Percentiles rank a stretch among this genome's conserved stretches.
Evolutionary conservation across 108 stramenopile genomes (phyloP).

Genomic region (Pseudonitzschia multistriata): DNA sequence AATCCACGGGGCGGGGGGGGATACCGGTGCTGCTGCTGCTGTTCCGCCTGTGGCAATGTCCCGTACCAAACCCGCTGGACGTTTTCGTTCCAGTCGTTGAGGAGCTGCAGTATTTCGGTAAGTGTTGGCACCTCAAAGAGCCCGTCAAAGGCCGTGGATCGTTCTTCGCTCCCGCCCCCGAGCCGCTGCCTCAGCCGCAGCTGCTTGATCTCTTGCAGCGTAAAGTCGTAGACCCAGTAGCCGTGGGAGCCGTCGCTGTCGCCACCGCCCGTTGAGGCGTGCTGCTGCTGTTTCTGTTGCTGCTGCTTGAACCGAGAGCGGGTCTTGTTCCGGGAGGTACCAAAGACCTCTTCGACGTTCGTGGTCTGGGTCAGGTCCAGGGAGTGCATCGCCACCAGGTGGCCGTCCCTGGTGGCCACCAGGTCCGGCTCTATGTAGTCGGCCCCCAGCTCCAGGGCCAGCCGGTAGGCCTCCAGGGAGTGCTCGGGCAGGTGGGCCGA

Average conservation of each 20-base stretch:
- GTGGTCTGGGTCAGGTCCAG: conserved; percentile 70
- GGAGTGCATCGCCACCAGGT: conserved; percentile 61
- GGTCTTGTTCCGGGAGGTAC: conserved; percentile 18
- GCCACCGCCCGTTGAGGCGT: conserved; percentile 21
- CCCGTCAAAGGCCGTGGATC: conserved; percentile 46
- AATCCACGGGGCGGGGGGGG: conserved; percentile 28
- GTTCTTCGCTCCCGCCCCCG: background rate
- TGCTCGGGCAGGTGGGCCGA: conserved; percentile 77
- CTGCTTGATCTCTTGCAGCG: conserved; percentile 53
- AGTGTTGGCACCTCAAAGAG: conserved; percentile 66
- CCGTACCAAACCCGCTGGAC: conserved; percentile 12
- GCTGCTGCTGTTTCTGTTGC: background rate
- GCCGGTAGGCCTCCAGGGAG: conserved; percentile 64
- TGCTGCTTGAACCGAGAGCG: conserved; percentile 22
- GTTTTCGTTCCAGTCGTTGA: conserved; percentile 56
- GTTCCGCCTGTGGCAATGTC: background rate
- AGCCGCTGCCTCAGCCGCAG: conserved; percentile 49
- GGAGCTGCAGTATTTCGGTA: conserved; percentile 54
- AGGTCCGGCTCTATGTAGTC: conserved; percentile 85
- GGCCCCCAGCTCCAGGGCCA: conserved; percentile 78
- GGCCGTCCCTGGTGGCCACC: conserved; percentile 52
- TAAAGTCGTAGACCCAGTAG: conserved; percentile 72
- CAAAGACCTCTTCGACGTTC: conserved; percentile 54
- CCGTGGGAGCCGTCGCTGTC: background rate
- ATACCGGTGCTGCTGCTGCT: background rate